Base-by-base conservation (phyloP, 2,329 filamentous ascomycete species). In the Ophidiomyces ophidiicola region DNA sequence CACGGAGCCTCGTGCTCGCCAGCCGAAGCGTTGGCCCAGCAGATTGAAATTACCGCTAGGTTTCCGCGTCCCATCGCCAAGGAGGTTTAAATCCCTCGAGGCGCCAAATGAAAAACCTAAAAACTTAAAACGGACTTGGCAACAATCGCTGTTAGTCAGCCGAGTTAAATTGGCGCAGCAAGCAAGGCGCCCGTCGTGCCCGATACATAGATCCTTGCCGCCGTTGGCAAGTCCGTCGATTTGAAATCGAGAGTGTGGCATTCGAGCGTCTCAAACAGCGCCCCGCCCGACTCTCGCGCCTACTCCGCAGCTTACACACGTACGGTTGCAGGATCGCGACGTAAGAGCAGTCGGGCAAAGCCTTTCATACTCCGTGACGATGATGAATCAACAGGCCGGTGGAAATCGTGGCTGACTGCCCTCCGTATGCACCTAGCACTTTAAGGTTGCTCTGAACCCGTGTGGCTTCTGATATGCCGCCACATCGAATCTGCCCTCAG, bases 61-160 rank as follows among this genome's bases (percentile, higher is more conserved):
- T 19, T 18, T 12, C 32, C 32, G 25, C 25, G 38, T 19, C 38
- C 38, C 38, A 41, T 25, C 31, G 25, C 32, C 6, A 29, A 31
- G 12, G 24, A 39, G 33, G 14, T 28, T 28, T 17, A 34, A 14
- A 20, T 2, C 30, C 20, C 23, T 34, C 23, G 38, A 41, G 30
- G 37, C 37, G 37, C 37, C 37, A 39, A 18, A 39, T 20, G 3
- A 35, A 36, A 45, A 45, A 35, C 32, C 32, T 45, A 45, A 45
- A 45, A 45, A 45, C 43, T 39, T 45, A 45, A 45, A 45, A 15
- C 34, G 19, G 36, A 45, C 43, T 45, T 45, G 43, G 43, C 43
- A 42, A 31, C 28, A 31, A 35, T 41, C 14, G 32, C 37, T 42
- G 18, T 45, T 42, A 45, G 18, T 21, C 28, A 39, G 37, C 33